Percentiles rank a stretch among this genome's conserved stretches.
Evolutionary conservation across 106 monocot genomes (phyloP).

Genomic region (Dendrobium chrysotoxum): DNA sequence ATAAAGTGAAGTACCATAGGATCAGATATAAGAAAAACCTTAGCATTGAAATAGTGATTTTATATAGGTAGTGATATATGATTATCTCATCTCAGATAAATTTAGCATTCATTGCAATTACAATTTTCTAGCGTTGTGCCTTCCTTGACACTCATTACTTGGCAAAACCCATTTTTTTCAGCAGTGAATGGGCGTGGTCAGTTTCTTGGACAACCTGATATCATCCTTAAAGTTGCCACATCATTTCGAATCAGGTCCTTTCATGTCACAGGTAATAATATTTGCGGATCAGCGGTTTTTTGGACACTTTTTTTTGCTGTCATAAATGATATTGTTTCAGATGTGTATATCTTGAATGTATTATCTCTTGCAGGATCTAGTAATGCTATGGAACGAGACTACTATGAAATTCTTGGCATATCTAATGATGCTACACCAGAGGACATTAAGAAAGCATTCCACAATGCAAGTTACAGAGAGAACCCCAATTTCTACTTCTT

Average conservation of each 20-base stretch:
- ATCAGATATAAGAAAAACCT: background rate
- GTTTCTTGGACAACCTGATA: background rate
- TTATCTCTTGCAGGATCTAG: slow-evolving; percentile 25
- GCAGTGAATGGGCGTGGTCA: background rate
- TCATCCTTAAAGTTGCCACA: background rate
- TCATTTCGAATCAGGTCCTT: slow-evolving; percentile 35
- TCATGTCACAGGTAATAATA: slow-evolving; percentile 67
- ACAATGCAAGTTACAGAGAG: slow-evolving; percentile 39
- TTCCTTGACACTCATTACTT: background rate
- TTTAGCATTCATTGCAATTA: background rate
- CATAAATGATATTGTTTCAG: background rate
- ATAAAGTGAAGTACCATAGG: background rate
- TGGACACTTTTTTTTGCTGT: background rate
- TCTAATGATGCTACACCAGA: slow-evolving; percentile 59
- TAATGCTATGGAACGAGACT: slow-evolving; percentile 27
- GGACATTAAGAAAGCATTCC: slow-evolving; percentile 97
- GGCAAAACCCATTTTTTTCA: background rate
- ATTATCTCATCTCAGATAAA: background rate
- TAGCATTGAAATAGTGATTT: background rate
- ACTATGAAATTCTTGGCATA: slow-evolving; percentile 89
- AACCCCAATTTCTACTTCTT: background rate
- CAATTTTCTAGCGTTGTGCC: background rate
- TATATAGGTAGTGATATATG: background rate
- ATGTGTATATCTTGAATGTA: background rate
- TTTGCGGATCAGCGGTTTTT: slow-evolving; percentile 3